Base-by-base conservation (phyloP, 768 basidiomycete species). In the Naganishia randhawae region DNA sequence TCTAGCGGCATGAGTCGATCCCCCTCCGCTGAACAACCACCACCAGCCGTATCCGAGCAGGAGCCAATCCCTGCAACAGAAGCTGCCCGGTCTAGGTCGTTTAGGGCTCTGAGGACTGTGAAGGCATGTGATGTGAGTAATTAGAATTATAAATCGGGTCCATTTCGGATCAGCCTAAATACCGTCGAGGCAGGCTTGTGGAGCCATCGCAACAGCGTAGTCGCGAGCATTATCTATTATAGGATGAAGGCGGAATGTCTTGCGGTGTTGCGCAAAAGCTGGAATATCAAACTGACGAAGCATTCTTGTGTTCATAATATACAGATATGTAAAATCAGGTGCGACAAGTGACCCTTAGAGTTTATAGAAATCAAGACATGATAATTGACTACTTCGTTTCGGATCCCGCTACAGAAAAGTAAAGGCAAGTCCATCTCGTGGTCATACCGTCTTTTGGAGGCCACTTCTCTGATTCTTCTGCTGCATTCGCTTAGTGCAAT, bases 241-340 rank as follows among this genome's bases (percentile, higher is more conserved):
- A 33, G 6, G 9, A n/a, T 19, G 53, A 33, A 31, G 9, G 9
- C 17, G 29, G 31, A 6, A 17, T 48, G 32, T 33, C 33, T 33
- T 8, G 31, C 27, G 50, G 50, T 13, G 53, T 22, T 33, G 17
- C 1, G 17, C 33, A 17, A 3, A 37, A 48, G 7, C 45, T 33
- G 6, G 3, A 37, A 5, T 39, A 14, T 14, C 3, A 55, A 33
- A 17, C n/a, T 33, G 2, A 22, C 5, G 3, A 22, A 9, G 32
- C 19, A 55, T 35, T 10, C 27, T 42, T 25, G 22, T 25, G 2
- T 42, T 29, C 19, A 1, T 33, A 11, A 2, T 27, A 11, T 11
- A 29, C n/a, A 69, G 68, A 63, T 69, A n/a, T 69, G 68, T 27
- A 69, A 69, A 42, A 51, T 69, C 16, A 63, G 67, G 67, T 68